Percentiles rank a stretch among this genome's conserved stretches.
Conservation (phyloP, 139 green algal species). For the Asterochloris sp. region DNA sequence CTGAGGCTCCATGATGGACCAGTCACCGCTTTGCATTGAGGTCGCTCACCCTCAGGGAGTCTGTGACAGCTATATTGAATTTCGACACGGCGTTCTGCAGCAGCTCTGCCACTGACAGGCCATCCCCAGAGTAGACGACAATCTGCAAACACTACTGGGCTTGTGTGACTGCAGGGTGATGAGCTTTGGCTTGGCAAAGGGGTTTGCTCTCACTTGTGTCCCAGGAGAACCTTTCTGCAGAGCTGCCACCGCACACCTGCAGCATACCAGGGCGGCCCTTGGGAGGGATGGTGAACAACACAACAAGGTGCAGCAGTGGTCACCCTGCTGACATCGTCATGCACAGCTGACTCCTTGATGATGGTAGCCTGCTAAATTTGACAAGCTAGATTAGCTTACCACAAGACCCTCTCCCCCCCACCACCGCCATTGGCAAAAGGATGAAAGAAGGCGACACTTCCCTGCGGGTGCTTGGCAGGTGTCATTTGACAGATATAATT, state of each 20-base stretch:
- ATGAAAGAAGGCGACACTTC: slow-evolving; percentile 91
- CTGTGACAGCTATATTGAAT: slow-evolving; percentile 65
- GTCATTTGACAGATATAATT: no score
- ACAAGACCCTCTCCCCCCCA: slow-evolving; percentile 93
- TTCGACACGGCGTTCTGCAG: slow-evolving; percentile 34
- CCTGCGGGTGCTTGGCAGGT: slow-evolving; percentile 37
- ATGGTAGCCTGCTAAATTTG: not conserved
- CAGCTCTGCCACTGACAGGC: slow-evolving; percentile 40
- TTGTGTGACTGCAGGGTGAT: not conserved
- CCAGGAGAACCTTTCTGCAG: slow-evolving; percentile 28
- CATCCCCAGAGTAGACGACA: slow-evolving; percentile 68
- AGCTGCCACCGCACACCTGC: slow-evolving; percentile 53
- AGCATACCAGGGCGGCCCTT: not conserved
- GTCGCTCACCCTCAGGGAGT: slow-evolving; percentile 41
- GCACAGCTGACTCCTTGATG: no score
- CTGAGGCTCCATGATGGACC: not conserved
- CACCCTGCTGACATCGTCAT: no score
- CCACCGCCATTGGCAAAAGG: slow-evolving; percentile 87
- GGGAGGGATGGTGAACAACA: no score
- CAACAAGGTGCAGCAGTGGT: no score
- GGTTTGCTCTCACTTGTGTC: slow-evolving; percentile 9
- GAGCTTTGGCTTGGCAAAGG: not conserved
- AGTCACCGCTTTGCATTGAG: not conserved
- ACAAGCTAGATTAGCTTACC: slow-evolving; percentile 41
- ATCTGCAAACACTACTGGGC: slow-evolving; percentile 30